phyloP scores from a whole-genome alignment of 169 alveolate genomes.

The Plasmodium cynomolgi region DNA sequence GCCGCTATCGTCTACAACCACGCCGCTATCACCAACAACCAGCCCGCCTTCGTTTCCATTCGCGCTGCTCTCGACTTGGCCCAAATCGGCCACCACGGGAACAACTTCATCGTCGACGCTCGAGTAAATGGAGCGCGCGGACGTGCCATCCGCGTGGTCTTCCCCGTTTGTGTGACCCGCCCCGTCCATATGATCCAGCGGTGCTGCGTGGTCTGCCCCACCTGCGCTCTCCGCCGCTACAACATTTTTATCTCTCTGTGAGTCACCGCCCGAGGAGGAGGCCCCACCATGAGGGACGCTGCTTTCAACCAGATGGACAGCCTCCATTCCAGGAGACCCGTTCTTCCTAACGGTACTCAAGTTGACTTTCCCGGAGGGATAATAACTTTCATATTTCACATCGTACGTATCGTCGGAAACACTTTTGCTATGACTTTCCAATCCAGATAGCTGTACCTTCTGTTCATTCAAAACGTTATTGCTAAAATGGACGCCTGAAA shows the following conservation, averaged over 20 bases:
- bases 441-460: background rate
- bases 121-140: background rate
- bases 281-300: background rate
- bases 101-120: background rate
- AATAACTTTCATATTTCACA: background rate
- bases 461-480: conserved; percentile 41
- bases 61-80: background rate
- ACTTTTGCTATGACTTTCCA: background rate
- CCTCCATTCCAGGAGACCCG: background rate
- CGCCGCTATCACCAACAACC: background rate
- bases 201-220: background rate
- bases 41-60: background rate
- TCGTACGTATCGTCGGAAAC: background rate
- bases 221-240: background rate
- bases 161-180: background rate
- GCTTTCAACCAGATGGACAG: background rate
- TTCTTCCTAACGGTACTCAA: background rate
- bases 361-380: background rate
- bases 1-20: background rate
- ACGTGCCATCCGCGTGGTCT: background rate
- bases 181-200: background rate
- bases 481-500: conserved; percentile 81
- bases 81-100: background rate
- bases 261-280: background rate
- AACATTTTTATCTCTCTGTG: background rate